Evolutionary conservation across 2,329 filamentous ascomycete genomes (phyloP).

Genomic region (Didymella segeticola): DNA sequence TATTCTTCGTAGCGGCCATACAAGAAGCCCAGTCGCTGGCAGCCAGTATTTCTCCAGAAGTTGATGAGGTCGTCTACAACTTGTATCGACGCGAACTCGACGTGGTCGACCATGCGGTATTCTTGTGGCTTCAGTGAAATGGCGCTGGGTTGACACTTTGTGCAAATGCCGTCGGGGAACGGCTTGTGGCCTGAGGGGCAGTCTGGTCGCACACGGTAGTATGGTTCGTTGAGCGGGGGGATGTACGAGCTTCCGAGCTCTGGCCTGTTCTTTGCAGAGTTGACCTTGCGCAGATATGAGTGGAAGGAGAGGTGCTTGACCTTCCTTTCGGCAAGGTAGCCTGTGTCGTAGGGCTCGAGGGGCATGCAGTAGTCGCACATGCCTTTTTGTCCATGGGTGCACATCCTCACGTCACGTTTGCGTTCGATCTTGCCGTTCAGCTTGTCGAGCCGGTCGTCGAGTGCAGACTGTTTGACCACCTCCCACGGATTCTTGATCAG

Average conservation of each 20-base stretch:
- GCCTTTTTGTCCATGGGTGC: slow-evolving; percentile 91
- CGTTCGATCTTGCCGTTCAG: slow-evolving; percentile 87
- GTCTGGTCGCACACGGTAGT: slow-evolving; percentile 84
- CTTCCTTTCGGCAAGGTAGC: slow-evolving; percentile 91
- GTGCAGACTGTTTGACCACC: slow-evolving; percentile 80
- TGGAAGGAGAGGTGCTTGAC: slow-evolving; percentile 99
- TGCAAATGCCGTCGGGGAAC: slow-evolving; percentile 97
- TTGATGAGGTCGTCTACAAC: slow-evolving; percentile 91
- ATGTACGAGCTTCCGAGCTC: slow-evolving; percentile 95
- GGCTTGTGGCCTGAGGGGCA: slow-evolving; percentile 92
- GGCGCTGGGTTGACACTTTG: slow-evolving; percentile 95
- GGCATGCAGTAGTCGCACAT: slow-evolving; percentile 99
- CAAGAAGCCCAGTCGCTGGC: slow-evolving; percentile 85
- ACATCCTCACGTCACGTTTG: slow-evolving; percentile 81
- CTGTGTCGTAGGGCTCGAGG: slow-evolving; percentile 88
- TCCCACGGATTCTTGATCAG: slow-evolving; percentile 92
- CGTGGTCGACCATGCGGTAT: slow-evolving; percentile 97
- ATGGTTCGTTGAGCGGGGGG: slow-evolving; percentile 90
- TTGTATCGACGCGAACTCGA: slow-evolving; percentile 86
- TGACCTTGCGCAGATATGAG: slow-evolving; percentile 91
- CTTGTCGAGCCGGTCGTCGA: slow-evolving; percentile 88
- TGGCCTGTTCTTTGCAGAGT: slow-evolving; percentile 94
- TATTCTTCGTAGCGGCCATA: slow-evolving; percentile 94
- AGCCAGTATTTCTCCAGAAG: slow-evolving; percentile 86
- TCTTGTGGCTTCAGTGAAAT: slow-evolving; percentile 93